Base-by-base conservation (phyloP, 129 eudicot species). In the Helianthus tuberosus region DNA sequence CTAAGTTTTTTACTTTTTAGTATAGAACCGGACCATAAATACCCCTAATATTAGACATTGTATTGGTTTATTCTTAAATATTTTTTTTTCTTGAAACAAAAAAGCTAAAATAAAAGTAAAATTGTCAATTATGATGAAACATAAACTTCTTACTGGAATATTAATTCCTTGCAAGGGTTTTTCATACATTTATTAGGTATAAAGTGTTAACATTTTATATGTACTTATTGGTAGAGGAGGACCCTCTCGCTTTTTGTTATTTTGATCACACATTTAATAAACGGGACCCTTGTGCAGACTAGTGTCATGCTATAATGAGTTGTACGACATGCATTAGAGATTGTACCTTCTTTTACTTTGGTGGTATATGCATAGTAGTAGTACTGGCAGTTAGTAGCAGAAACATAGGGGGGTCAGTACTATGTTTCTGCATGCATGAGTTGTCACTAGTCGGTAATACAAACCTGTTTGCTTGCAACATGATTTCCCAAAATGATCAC, bases 331-430 rank as follows among this genome's bases (percentile, higher is more conserved):
- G 51, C 12, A 47, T 2, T 48, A 13, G 6, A 49, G 54, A 3
- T 49, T 13, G 15, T 49, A 50, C 17, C 55, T 50, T 50, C 55
- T 50, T 50, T 50, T 50, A 50, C 55, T 50, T 50, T 50, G 55
- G 55, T 50, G 1, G 16, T 13, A 50, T 50, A 11, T 41, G 53
- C 35, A 68, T 8, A 47, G 75, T 36, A 25, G 75, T 15, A 35
- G 74, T 51, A 43, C 13, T 53, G 2, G 73, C 58, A 52, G 66
- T 67, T 66, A 6, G 15, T 66, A 53, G 49, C 41, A 25, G 49
- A 44, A 75, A 14, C 49, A 43, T 16, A 12, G 73, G 48, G 81
- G 75, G 74, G 75, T 77, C 81, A 35, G 75, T 77, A 77, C 81
- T 69, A 48, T 59, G 75, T 46, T 77, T 59, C 39, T 77, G 70